phyloP scores from a whole-genome alignment of 2,329 filamentous ascomycete species.

The Aspergillus hortae region DNA sequence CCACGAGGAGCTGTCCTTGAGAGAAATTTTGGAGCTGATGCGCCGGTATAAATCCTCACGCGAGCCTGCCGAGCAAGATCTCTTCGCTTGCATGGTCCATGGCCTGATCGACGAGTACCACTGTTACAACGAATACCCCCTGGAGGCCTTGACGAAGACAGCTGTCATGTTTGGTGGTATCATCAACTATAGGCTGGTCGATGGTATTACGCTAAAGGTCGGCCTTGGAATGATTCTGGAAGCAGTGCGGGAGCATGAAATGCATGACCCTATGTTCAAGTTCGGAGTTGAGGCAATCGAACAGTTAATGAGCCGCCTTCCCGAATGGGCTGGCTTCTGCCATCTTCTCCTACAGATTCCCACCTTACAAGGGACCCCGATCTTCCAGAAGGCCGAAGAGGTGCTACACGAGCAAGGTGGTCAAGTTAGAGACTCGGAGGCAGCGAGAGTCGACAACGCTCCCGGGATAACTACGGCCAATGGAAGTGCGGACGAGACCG shows the following conservation, averaged over 20 bases:
- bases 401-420: conserved; percentile 67
- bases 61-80: conserved; percentile 80
- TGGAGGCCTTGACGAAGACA: conserved; percentile 93
- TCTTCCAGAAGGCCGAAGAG: conserved; percentile 77
- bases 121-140: conserved; percentile 90
- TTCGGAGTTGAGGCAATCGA: conserved; percentile 94
- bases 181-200: conserved; percentile 88
- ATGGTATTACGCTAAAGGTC: conserved; percentile 84
- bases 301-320: conserved; percentile 76
- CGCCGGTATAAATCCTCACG: conserved; percentile 84
- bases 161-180: conserved; percentile 95
- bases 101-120: conserved; percentile 96
- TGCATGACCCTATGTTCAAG: conserved; percentile 92
- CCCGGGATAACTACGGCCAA: conserved; percentile 56
- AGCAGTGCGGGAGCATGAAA: conserved; percentile 78
- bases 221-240: conserved; percentile 98
- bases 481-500: conserved; percentile 64
- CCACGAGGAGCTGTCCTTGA: conserved; percentile 79
- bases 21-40: conserved; percentile 79
- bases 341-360: conserved; percentile 78
- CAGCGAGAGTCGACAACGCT: conserved; percentile 34
- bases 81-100: conserved; percentile 98
- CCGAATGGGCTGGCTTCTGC: conserved; percentile 95
- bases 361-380: conserved; percentile 77
- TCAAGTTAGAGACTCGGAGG: conserved; percentile 54